Base-by-base conservation (phyloP, 331 rosid species). In the Erythrophleum ivorense region DNA sequence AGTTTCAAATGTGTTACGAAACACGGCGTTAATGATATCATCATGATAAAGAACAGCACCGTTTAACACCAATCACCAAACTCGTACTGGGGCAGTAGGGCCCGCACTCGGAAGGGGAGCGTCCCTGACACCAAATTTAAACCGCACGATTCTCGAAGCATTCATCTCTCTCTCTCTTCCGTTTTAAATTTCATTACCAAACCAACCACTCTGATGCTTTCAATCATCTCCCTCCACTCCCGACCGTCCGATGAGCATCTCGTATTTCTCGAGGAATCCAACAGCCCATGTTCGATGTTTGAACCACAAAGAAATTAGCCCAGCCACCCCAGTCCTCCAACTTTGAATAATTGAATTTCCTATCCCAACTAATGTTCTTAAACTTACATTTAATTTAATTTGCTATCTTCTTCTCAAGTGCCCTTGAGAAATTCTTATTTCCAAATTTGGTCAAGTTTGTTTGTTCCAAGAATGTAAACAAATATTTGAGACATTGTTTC, bases 191-290 rank as follows among this genome's bases (percentile, higher is more conserved):
- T 41, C 73, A 2, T 41, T 14, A 67, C 73, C 73, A 3, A 67
- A 67, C 52, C 33, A 67, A 67, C 52, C 15, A 4, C 15, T 63
- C 43, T 63, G 43, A 43, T 43, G 46, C 88, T 43, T 46, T 36
- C 15, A 5, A 6, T 43, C 40, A 78, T 34, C 29, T 62, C 38
- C 70, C 72, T 80, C 81, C 53, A 83, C 53, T 60, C 45, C 1
- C 29, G 15, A 53, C 89, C 93, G 80, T 91, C 31, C 0, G 86
- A 87, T 90, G 40, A 2, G 9, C 0, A 66, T 62, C 86, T 80
- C 10, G 83, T 60, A 21, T 70, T 87, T 94, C 92, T 81, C 91
- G 90, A 92, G 88, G 84, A 88, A 86, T 90, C 89, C 69, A 84
- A 87, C 91, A 71, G 84, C 90, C 86, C 92, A 83, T 83, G 84